Conservation (phyloP, 441 rosid species). For the Arabidopsis hybrid region DNA sequence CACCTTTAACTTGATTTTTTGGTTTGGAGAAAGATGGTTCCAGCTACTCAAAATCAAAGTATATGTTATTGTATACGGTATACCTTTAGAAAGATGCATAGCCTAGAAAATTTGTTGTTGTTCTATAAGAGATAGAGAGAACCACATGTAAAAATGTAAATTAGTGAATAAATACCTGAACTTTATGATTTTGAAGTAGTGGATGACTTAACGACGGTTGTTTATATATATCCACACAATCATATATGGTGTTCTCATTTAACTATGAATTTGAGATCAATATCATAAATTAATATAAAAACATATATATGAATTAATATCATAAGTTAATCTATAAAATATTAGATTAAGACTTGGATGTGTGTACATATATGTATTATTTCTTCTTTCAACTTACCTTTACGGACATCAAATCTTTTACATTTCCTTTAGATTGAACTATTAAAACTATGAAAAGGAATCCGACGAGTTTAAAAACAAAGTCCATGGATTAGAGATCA, state of each 20-base stretch:
- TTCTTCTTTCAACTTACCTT: background rate
- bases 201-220: slow-evolving; percentile 26
- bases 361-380: background rate
- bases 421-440: background rate
- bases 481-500: background rate
- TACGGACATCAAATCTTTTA: background rate
- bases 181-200: slow-evolving; percentile 11
- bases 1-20: background rate
- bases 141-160: background rate
- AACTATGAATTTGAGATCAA: background rate
- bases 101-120: no score
- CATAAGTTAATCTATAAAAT: background rate
- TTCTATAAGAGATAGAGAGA: no score
- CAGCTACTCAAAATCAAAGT: slow-evolving; percentile 11
- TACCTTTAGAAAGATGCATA: no score
- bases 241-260: slow-evolving; percentile 13
- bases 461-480: background rate
- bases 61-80: no score
- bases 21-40: slow-evolving; percentile 12
- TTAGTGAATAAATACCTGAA: slow-evolving; percentile 1
- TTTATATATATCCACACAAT: slow-evolving; percentile 20
- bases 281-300: background rate
- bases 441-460: background rate
- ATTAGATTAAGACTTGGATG: background rate
- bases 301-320: background rate